Base-by-base conservation (phyloP, 495 filamentous ascomycete genomes). In the Lophiostoma macrostomum region DNA sequence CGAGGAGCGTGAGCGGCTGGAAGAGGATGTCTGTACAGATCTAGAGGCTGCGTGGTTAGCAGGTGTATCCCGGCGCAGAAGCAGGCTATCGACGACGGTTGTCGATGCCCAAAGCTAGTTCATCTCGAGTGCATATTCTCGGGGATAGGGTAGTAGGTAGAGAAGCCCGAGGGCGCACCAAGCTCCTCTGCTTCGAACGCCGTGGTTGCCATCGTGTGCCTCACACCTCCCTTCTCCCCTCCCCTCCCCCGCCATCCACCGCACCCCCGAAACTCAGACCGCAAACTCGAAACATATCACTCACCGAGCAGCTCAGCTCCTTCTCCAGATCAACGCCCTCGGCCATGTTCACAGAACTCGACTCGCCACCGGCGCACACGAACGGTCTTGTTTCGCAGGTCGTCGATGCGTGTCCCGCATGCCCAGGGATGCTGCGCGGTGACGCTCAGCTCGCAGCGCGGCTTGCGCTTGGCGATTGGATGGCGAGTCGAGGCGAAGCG, bases 11-110 rank as follows among this genome's bases (percentile, higher is more conserved):
- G 53, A 97, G 81, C 16, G 93, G 93, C 67, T 96, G 88, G 74
- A 88, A 95, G 55, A 98, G 87, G 44, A 97, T 76, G 65, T 98
- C 93, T 52, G 91, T 91, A 71, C 93, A 98, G 60, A 98, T 96
- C 91, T 96, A 42, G 19, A 30, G 22, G 16, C 91, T 96, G 32
- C 22, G 12, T 10, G 50, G 53, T 64, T 55, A 68, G 59, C 45
- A 55, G 23, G 36, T 19, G 28, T 40, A 49, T 52, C 58, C 30
- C 44, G 24, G 24, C 51, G 18, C n/a, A n/a, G n/a, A n/a, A n/a
- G 22, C 37, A 39, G 34, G 14, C 14, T 23, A 34, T 32, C 10
- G 29, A 32, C 7, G 29, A n/a, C 29, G 29, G 7, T 7, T n/a
- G 16, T 38, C 35, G 6, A 8, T 16, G 19, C 16, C 29, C 27